Evolutionary conservation across 305 asterid genomes (phyloP).

Genomic region (Striga hermonthica): DNA sequence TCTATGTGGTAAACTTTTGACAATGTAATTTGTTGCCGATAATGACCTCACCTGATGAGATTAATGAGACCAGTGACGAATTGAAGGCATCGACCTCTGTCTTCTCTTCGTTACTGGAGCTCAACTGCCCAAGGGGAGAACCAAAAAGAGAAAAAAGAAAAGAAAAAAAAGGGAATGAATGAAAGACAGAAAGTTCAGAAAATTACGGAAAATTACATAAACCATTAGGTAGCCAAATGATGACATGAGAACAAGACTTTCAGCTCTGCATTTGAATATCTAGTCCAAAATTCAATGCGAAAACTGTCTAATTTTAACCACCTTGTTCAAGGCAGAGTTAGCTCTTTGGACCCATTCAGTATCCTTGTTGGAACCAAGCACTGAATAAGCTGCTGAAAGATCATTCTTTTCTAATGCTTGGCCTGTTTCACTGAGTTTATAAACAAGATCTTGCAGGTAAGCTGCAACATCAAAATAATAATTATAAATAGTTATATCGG

Average conservation of each 20-base stretch:
- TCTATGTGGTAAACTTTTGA: too few species aligned
- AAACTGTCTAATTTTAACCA: constrained; percentile 19
- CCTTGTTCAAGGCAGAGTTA: constrained; percentile 78
- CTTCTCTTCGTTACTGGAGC: constrained; percentile 76
- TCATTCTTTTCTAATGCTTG: constrained; percentile 80
- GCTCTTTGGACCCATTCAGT: constrained; percentile 71
- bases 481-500: constrained; percentile 13
- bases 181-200: constrained; percentile 21
- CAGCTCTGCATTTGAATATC: constrained; percentile 4
- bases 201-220: constrained; percentile 9
- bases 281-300: not conserved
- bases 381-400: constrained; percentile 61
- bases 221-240: not conserved
- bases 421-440: constrained; percentile 75
- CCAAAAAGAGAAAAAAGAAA: too few species aligned
- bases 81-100: constrained; percentile 60
- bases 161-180: too few species aligned
- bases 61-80: constrained; percentile 54
- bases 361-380: constrained; percentile 69
- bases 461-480: constrained; percentile 45
- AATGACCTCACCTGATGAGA: constrained; percentile 56
- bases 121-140: constrained; percentile 48
- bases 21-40: too few species aligned
- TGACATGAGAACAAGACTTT: not conserved
- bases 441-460: constrained; percentile 81